Conservation (phyloP, 768 basidiomycete species). For the Gymnopilus dilepis region DNA sequence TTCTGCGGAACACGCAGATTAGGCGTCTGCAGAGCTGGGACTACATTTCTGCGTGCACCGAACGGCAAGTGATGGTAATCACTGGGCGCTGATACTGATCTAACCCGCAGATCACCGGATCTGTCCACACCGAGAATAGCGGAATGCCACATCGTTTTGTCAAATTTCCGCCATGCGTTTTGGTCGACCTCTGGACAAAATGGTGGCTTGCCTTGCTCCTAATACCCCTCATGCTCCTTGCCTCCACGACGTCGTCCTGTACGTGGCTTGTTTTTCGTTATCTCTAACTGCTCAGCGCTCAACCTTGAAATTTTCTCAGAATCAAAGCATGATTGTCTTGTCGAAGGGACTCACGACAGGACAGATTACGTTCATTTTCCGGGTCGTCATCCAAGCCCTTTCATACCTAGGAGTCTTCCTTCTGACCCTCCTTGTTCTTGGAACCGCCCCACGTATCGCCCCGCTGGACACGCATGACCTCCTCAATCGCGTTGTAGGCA, state of each 20-base stretch:
- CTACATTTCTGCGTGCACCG: background rate
- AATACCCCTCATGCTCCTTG: background rate
- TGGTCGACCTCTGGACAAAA: background rate
- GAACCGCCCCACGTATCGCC: conserved; percentile 25
- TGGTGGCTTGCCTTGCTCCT: background rate
- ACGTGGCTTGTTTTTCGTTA: background rate
- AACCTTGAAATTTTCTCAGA: background rate
- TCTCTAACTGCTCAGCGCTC: no score
- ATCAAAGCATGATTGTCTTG: conserved; percentile 10
- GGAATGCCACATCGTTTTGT: background rate
- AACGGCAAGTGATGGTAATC: background rate
- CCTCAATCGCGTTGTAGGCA: conserved; percentile 26
- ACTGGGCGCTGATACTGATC: background rate
- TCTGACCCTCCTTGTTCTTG: conserved; percentile 26
- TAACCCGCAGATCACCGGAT: background rate
- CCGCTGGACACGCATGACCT: conserved; percentile 29
- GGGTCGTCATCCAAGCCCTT: conserved; percentile 30
- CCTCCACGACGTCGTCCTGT: background rate
- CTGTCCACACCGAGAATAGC: background rate
- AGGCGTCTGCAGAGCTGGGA: no score
- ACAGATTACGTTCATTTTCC: conserved; percentile 30
- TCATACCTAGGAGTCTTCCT: conserved; percentile 25
- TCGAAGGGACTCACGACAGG: conserved; percentile 21
- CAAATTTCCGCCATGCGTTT: background rate
- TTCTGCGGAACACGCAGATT: no score